Conservation (phyloP, 2,329 filamentous ascomycete species). For the Tolypocladium ophioglossoides region DNA sequence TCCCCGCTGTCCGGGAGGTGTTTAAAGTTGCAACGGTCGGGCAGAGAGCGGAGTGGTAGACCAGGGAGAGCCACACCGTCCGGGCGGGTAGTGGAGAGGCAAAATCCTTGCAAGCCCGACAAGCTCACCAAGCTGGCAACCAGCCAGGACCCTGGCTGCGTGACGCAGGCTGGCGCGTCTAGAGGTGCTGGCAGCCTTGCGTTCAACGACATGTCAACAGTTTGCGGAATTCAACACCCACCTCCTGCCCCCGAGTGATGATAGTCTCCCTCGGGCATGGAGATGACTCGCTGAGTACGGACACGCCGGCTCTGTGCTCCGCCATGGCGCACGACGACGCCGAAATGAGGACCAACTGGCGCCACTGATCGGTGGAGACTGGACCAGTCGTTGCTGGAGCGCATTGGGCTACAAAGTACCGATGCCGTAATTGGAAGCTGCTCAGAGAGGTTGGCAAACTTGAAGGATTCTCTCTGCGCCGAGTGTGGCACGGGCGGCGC, state of each 20-base stretch:
- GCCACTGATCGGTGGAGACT: not conserved
- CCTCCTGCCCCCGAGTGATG: not conserved
- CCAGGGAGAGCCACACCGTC: conserved; percentile 1
- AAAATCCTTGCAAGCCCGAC: conserved; percentile 1
- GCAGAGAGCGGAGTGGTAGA: conserved; percentile 1
- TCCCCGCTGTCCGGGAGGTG: conserved; percentile 1
- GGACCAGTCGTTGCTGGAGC: not conserved
- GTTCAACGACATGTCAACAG: not conserved
- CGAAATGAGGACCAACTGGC: not conserved
- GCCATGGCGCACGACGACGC: not conserved
- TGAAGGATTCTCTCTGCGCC: not conserved
- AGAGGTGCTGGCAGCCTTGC: not conserved
- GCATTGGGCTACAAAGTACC: not conserved
- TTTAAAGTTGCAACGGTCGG: conserved; percentile 4
- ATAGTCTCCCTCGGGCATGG: not conserved
- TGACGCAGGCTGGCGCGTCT: not conserved
- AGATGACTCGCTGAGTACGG: not conserved
- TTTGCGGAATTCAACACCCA: not conserved
- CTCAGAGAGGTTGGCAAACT: not conserved
- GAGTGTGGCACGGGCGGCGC: not conserved
- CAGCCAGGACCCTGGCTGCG: not conserved
- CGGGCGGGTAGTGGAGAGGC: not conserved
- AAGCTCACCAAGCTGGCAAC: not conserved
- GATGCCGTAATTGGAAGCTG: not conserved
- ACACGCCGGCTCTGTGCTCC: not conserved